phyloP scores from a whole-genome alignment of 345 rosid species.

The Dipteronia sinensis region DNA sequence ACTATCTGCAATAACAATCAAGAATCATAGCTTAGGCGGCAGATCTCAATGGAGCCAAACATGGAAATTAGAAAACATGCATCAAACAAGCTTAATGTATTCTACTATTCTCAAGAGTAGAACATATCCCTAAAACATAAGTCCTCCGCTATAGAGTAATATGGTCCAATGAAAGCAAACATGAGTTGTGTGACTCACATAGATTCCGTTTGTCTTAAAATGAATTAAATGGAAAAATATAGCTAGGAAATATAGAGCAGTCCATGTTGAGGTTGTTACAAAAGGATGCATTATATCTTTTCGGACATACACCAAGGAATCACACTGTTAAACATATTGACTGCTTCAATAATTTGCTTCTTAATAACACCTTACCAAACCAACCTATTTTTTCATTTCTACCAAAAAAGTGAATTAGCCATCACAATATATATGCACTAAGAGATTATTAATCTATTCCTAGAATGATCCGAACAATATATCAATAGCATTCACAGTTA shows the following conservation, averaged over 20 bases:
- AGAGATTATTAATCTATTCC: neutral
- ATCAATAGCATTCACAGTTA: neutral
- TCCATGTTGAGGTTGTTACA: neutral
- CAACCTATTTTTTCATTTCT: no score
- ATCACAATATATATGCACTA: neutral
- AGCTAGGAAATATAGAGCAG: neutral
- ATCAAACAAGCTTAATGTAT: neutral
- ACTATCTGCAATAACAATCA: constrained; percentile 57
- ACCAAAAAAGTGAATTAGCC: neutral
- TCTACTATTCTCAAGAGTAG: neutral
- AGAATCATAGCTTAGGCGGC: neutral
- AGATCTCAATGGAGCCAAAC: neutral
- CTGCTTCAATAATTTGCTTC: no score
- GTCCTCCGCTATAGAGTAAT: neutral
- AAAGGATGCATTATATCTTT: no score
- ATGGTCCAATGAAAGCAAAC: neutral
- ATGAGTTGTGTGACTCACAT: neutral
- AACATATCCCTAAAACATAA: neutral
- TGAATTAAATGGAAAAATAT: no score
- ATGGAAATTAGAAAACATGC: neutral
- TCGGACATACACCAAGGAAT: no score
- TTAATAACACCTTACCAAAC: no score
- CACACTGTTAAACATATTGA: no score
- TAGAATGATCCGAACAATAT: neutral
- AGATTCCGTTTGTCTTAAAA: neutral